Percentiles rank a stretch among this genome's conserved stretches.
Evolutionary conservation across 2,329 filamentous ascomycete species (phyloP).

Genomic region (Diaporthe velutina): DNA sequence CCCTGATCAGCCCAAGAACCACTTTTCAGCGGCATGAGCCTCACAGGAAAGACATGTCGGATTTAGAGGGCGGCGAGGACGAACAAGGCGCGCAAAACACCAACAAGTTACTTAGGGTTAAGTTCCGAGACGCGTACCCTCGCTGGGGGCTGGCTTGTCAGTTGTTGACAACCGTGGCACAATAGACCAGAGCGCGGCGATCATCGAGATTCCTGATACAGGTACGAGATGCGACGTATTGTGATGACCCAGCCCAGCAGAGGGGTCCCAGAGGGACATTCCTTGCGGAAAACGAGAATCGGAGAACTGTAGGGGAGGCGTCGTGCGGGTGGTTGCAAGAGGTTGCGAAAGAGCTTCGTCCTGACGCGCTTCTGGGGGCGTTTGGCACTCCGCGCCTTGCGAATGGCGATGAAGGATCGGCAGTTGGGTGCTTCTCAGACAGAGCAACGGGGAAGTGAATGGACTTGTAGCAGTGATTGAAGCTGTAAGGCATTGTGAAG

Average conservation of each 20-base stretch:
- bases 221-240: slow-evolving; percentile 72
- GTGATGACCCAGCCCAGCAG: slow-evolving; percentile 52
- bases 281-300: slow-evolving; percentile 77
- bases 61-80: slow-evolving; percentile 77
- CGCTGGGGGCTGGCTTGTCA: slow-evolving; percentile 59
- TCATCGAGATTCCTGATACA: slow-evolving; percentile 66
- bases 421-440: slow-evolving; percentile 47
- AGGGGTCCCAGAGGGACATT: slow-evolving; percentile 68
- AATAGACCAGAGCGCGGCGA: slow-evolving; percentile 61
- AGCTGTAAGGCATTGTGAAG: slow-evolving; percentile 45
- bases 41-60: slow-evolving; percentile 47
- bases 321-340: slow-evolving; percentile 66
- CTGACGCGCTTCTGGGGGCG: slow-evolving; percentile 43
- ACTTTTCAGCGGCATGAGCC: slow-evolving; percentile 64
- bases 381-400: slow-evolving; percentile 42
- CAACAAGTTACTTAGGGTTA: slow-evolving; percentile 92
- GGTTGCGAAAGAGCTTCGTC: slow-evolving; percentile 60
- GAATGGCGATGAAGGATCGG: slow-evolving; percentile 51
- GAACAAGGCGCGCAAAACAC: slow-evolving; percentile 81
- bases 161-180: slow-evolving; percentile 53
- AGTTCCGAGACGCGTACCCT: slow-evolving; percentile 84
- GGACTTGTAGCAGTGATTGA: slow-evolving; percentile 35
- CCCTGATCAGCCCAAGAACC: slow-evolving; percentile 52
- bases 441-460: slow-evolving; percentile 43
- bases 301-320: slow-evolving; percentile 87